Evolutionary conservation across 2,329 filamentous ascomycete genomes (phyloP).

Genomic region (Amesomyces nigricolor): DNA sequence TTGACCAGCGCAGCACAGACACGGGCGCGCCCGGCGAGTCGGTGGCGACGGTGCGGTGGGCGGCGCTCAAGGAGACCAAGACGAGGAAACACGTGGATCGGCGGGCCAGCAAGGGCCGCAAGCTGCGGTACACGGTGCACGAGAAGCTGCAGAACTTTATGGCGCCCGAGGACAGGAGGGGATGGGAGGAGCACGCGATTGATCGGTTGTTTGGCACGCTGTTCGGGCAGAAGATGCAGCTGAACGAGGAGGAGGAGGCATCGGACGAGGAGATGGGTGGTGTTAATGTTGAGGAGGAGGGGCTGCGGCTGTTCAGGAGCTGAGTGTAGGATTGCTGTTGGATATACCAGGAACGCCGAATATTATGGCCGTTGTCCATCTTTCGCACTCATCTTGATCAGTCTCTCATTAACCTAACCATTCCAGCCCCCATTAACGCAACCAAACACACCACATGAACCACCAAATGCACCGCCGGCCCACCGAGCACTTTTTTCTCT

Average conservation of each 20-base stretch:
- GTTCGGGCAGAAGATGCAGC: constrained; percentile 62
- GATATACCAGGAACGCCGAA: constrained; percentile 1
- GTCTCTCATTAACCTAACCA: constrained; percentile 3
- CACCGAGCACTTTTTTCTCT: constrained; percentile 35
- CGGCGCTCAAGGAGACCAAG: constrained; percentile 70
- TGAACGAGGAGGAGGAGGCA: constrained; percentile 52
- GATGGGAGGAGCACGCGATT: constrained; percentile 75
- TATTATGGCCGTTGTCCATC: not conserved
- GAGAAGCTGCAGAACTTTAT: constrained; percentile 98
- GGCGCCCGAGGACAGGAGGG: constrained; percentile 77
- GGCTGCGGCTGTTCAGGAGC: constrained; percentile 48
- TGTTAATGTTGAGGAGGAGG: constrained; percentile 47
- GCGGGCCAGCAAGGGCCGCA: constrained; percentile 89
- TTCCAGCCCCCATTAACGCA: constrained; percentile 31
- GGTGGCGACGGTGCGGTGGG: constrained; percentile 55
- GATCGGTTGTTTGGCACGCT: constrained; percentile 71
- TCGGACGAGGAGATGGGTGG: constrained; percentile 47
- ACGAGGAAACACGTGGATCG: constrained; percentile 81
- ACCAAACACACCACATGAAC: constrained; percentile 38
- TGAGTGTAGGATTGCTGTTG: not conserved
- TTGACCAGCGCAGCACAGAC: constrained; percentile 78
- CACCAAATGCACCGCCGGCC: constrained; percentile 41
- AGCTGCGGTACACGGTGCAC: constrained; percentile 89
- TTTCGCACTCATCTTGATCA: not conserved
- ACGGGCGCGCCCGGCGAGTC: constrained; percentile 42